Conservation (phyloP, 768 basidiomycete genomes). For the Inosperma sp. region DNA sequence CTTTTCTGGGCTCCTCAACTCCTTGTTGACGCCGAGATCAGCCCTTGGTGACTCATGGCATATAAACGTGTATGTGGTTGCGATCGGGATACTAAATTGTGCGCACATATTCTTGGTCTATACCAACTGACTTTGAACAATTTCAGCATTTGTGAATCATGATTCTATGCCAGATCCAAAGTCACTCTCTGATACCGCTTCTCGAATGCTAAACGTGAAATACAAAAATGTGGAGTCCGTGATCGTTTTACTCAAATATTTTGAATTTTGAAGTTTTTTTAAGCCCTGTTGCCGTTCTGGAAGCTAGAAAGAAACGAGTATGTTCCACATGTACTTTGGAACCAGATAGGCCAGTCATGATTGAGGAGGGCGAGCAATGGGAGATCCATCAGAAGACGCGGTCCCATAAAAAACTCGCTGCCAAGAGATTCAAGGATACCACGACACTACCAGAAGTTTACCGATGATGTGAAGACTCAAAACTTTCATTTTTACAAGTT, state of each 20-base stretch:
- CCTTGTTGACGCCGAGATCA: slow-evolving; percentile 18
- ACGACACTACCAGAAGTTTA: not conserved
- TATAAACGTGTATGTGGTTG: slow-evolving; percentile 49
- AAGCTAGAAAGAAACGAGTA: slow-evolving; percentile 50
- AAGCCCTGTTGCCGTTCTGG: slow-evolving; percentile 56
- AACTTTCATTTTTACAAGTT: too few relatives aligned
- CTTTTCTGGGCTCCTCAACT: not conserved
- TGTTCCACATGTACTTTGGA: slow-evolving; percentile 64
- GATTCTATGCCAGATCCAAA: slow-evolving; percentile 51
- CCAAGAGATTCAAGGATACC: slow-evolving; percentile 14
- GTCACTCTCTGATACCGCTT: slow-evolving; percentile 51
- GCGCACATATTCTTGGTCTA: slow-evolving; percentile 5
- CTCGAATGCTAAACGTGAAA: slow-evolving; percentile 44
- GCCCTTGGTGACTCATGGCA: slow-evolving; percentile 56
- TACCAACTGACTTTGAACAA: not conserved
- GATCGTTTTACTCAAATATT: slow-evolving; percentile 4
- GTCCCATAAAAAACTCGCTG: slow-evolving; percentile 46
- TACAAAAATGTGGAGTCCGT: slow-evolving; percentile 42
- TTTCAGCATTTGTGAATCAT: slow-evolving; percentile 52
- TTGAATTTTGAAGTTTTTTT: slow-evolving; percentile 4
- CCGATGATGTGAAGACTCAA: too few relatives aligned
- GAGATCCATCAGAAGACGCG: slow-evolving; percentile 53
- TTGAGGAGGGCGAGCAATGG: slow-evolving; percentile 53
- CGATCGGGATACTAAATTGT: slow-evolving; percentile 48
- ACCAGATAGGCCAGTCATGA: slow-evolving; percentile 58